Evolutionary conservation across 345 rosid genomes (phyloP).

Genomic region (Atalantia buxifolia): DNA sequence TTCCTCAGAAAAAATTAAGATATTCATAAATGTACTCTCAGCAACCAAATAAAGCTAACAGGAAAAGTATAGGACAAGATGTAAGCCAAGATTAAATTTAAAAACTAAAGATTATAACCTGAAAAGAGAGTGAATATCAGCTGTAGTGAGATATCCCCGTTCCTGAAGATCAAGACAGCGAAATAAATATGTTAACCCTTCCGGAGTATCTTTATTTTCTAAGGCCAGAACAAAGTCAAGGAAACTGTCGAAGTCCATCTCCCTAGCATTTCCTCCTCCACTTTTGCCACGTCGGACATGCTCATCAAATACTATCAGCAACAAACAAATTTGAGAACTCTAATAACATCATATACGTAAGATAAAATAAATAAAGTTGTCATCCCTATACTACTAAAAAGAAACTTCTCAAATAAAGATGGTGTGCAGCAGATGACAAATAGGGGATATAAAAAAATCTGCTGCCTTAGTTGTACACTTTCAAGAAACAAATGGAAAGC

Average conservation of each 20-base stretch:
- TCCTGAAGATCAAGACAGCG: conserved; percentile 91
- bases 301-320: conserved; percentile 76
- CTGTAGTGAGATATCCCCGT: conserved; percentile 87
- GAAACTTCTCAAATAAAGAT: neutral
- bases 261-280: conserved; percentile 65
- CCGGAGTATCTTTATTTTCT: conserved; percentile 97
- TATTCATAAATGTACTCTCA: neutral
- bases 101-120: conserved; percentile 43
- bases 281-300: conserved; percentile 83
- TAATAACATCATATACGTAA: neutral
- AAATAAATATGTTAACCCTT: conserved; percentile 90
- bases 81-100: neutral
- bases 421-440: neutral
- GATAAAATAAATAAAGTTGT: neutral
- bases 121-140: conserved; percentile 98
- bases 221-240: conserved; percentile 93
- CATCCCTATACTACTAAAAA: neutral
- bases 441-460: neutral
- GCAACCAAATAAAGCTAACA: neutral
- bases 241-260: conserved; percentile 96
- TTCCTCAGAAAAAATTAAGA: neutral
- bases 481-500: neutral
- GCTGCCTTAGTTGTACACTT: neutral
- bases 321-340: conserved; percentile 14
- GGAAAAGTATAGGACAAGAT: neutral